Conservation (phyloP, 306 rosid species). For the Acacia crassicarpa region DNA sequence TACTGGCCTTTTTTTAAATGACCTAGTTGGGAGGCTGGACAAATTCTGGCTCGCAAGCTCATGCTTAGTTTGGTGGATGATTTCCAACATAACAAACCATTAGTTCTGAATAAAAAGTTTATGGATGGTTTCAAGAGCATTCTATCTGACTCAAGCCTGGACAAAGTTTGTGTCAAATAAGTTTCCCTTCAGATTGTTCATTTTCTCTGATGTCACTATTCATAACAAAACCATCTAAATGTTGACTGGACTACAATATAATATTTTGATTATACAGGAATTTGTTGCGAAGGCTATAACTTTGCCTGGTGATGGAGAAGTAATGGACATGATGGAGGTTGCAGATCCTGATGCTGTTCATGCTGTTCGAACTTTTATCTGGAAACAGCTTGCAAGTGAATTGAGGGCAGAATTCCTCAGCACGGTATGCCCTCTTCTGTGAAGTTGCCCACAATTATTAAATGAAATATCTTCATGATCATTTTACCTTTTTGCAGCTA, state of each 20-base stretch:
- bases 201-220: neutral
- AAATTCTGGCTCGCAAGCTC: conserved; percentile 79
- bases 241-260: neutral
- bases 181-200: conserved; percentile 12
- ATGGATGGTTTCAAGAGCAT: conserved; percentile 71
- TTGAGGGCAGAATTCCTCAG: conserved; percentile 69
- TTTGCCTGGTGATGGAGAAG: conserved; percentile 96
- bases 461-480: conserved; percentile 20
- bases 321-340: conserved; percentile 96
- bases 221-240: conserved; percentile 12
- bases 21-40: conserved; percentile 99
- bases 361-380: conserved; percentile 77
- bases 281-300: conserved; percentile 93
- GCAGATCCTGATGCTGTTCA: conserved; percentile 99
- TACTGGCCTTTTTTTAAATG: conserved; percentile 29
- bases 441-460: conserved; percentile 22
- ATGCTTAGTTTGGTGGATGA: conserved; percentile 86
- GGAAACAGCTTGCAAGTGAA: conserved; percentile 85
- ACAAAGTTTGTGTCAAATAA: conserved; percentile 59
- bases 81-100: conserved; percentile 75
- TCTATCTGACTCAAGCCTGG: conserved; percentile 72
- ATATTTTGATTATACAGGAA: conserved; percentile 56
- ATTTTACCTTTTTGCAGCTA: conserved; percentile 54
- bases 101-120: conserved; percentile 75
- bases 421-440: conserved; percentile 51